Evolutionary conservation across 2,329 filamentous ascomycete species (phyloP).

Genomic region (Cladosporium sp.): DNA sequence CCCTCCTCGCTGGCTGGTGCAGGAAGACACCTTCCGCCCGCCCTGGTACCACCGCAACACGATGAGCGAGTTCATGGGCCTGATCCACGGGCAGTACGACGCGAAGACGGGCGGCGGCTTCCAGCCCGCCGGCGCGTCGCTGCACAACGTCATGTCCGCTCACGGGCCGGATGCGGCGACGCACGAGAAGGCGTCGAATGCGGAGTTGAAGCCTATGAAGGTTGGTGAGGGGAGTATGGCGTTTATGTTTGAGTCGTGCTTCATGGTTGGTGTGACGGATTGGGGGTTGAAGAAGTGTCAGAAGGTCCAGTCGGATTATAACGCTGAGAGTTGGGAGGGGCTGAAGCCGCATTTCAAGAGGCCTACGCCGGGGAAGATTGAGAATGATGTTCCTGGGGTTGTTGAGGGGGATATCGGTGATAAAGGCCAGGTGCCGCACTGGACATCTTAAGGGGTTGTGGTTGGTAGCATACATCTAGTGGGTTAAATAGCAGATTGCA

Average conservation of each 20-base stretch:
- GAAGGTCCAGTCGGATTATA: slow-evolving; percentile 70
- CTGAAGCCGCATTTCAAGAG: slow-evolving; percentile 44
- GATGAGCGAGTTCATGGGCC: slow-evolving; percentile 62
- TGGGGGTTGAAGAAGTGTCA: slow-evolving; percentile 67
- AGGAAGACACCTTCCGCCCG: slow-evolving; percentile 65
- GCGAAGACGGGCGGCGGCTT: slow-evolving; percentile 54
- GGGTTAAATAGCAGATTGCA: too few species aligned
- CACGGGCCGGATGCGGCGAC: slow-evolving; percentile 56
- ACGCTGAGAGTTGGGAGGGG: slow-evolving; percentile 71
- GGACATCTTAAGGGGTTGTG: slow-evolving; percentile 13
- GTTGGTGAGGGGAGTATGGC: slow-evolving; percentile 60
- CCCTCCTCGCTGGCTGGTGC: slow-evolving; percentile 66
- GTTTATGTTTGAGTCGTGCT: slow-evolving; percentile 65
- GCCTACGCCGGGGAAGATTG: slow-evolving; percentile 17
- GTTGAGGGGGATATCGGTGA: slow-evolving; percentile 23
- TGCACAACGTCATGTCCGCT: slow-evolving; percentile 42
- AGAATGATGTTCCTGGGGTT: slow-evolving; percentile 18
- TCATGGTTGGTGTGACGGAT: slow-evolving; percentile 68
- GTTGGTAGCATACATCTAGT: too few species aligned
- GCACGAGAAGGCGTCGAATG: slow-evolving; percentile 53
- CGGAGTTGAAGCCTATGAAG: slow-evolving; percentile 51
- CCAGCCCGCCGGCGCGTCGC: slow-evolving; percentile 53
- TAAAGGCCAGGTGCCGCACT: slow-evolving; percentile 26
- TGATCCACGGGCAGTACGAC: slow-evolving; percentile 56
- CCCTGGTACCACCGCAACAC: slow-evolving; percentile 70